Base-by-base conservation (phyloP, 805 yeast species). In the Schizosaccharomyces japonicus region DNA sequence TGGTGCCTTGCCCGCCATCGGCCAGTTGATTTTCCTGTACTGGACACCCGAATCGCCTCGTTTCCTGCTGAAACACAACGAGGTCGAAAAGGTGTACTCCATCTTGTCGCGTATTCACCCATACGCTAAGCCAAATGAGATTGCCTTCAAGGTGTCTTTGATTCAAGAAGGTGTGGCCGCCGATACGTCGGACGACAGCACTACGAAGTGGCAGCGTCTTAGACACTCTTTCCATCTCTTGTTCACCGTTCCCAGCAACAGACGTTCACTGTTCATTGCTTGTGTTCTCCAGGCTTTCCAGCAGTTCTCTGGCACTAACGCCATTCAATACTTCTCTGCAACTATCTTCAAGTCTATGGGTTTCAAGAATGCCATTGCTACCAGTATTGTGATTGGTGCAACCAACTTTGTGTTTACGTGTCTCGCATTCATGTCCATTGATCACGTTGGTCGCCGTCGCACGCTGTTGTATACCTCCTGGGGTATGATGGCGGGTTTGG, bases 11-110 rank as follows among this genome's bases (percentile, higher is more conserved):
- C 95, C 95, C n/a, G 80, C 94, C 5, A 76, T 70, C n/a, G 51
- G 75, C 29, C 95, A 85, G 64, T 71, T 80, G 58, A 65, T 66
- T 19, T 69, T 81, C 40, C 85, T 85, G 59, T 61, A 74, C 57
- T 83, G 81, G 65, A 70, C 87, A 60, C 95, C 96, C 13, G 96
- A 85, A 57, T 83, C 95, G 10, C 96, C 96, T 51, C 72, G 96
- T 61, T 85, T 64, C 60, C 75, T 84, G 57, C 75, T 85, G 45
- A 74, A 79, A 69, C 71, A 75, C 52, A 78, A 79, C 49, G 65
- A 73, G 47, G 53, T 66, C 23, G 81, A 73, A 2, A 66, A 65
- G 51, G 95, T 95, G 17, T 70, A 68, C 39, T 57, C 60, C 13
- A 93, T 84, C 2, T 62, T 84, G 44, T 61, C 64, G 30, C 73